A percentile compares a stretch with the other conserved stretches of the same genome.
Conservation (phyloP, 2,329 filamentous ascomycete species). For the Didymellaceae sp. region DNA sequence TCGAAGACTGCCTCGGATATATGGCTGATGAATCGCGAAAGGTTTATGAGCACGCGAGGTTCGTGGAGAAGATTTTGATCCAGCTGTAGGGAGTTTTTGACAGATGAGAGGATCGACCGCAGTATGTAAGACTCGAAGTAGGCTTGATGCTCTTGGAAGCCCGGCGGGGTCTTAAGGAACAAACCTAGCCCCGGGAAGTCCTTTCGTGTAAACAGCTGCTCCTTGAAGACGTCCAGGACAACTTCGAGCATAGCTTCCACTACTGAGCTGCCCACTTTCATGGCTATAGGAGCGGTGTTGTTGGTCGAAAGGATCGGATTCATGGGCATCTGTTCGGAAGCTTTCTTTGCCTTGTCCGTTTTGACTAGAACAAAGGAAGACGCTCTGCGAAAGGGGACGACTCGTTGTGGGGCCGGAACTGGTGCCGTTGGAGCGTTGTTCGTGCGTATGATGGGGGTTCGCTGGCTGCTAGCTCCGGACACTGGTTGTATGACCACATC, state of each 20-base stretch:
- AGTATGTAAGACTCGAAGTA: conserved; percentile 94
- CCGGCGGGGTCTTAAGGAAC: conserved; percentile 86
- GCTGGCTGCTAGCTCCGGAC: conserved; percentile 63
- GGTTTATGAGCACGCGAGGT: conserved; percentile 83
- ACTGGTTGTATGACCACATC: conserved; percentile 84
- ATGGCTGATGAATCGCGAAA: conserved; percentile 80
- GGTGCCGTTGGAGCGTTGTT: conserved; percentile 60
- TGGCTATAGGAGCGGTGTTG: conserved; percentile 55
- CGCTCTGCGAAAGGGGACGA: conserved; percentile 74
- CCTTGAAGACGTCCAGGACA: conserved; percentile 79
- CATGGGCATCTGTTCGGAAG: conserved; percentile 67
- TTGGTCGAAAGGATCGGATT: conserved; percentile 67
- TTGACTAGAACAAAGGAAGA: conserved; percentile 93
- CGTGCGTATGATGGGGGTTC: conserved; percentile 74
- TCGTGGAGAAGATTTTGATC: conserved; percentile 78
- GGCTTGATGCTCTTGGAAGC: conserved; percentile 91
- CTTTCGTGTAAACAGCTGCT: conserved; percentile 84
- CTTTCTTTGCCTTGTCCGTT: conserved; percentile 64
- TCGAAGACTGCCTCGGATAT: conserved; percentile 91
- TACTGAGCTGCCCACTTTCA: conserved; percentile 69
- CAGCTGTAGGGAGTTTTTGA: conserved; percentile 73
- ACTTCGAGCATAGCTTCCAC: conserved; percentile 80
- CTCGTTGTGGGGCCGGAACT: conserved; percentile 50
- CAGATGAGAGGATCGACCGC: conserved; percentile 72
- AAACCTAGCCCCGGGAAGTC: conserved; percentile 89